These are phyloP conservation scores for Scenedesmus sp. DNA, from an alignment of 163 green algal genomes.

Conservation along the genomic window DNA sequence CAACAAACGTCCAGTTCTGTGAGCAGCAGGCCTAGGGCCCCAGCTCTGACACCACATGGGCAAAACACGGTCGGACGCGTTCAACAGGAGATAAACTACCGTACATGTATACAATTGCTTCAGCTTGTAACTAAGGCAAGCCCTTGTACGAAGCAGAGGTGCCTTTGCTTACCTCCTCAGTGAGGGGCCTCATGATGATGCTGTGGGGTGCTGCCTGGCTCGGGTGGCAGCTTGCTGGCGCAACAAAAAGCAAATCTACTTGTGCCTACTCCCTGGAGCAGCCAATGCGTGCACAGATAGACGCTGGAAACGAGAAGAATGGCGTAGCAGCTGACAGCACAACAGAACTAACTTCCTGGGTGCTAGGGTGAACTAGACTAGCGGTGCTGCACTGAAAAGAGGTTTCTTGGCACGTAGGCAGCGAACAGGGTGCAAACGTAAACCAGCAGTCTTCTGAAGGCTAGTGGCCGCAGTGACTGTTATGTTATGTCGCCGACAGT, in stretches of 20 bases:
- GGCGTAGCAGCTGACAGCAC: neutral
- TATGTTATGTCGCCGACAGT: neutral
- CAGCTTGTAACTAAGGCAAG: no score
- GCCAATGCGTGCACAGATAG: no score
- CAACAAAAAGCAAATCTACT: no score
- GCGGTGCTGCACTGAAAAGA: neutral
- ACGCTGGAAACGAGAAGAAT: neutral
- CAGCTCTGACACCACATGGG: no score
- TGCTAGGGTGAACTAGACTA: neutral
- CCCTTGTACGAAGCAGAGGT: no score
- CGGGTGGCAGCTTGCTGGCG: neutral
- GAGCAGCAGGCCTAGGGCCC: neutral
- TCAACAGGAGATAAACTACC: no score
- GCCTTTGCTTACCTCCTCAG: constrained; percentile 44
- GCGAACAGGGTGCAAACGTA: neutral
- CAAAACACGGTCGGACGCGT: no score
- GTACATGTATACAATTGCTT: no score
- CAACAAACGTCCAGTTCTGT: neutral
- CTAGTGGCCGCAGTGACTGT: neutral
- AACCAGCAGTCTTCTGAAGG: neutral
- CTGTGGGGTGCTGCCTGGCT: neutral
- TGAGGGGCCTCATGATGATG: constrained; percentile 47
- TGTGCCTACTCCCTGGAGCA: neutral
- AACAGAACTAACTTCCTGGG: neutral
- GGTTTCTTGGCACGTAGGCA: neutral